Conservation (phyloP, 2,329 filamentous ascomycete species). For the Cercospora sp. region DNA sequence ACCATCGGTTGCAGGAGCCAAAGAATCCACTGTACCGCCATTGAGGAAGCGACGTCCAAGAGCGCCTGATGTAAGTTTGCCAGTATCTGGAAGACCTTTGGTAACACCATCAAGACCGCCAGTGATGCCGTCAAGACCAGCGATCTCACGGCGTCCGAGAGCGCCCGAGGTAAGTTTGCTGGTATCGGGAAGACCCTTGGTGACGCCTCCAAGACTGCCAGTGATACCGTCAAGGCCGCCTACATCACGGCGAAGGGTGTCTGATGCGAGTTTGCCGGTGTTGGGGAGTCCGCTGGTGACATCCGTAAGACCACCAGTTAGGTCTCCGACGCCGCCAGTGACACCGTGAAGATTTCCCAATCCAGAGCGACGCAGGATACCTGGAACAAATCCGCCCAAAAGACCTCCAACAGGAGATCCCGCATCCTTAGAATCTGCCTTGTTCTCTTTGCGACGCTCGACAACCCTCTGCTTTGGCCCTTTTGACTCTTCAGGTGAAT, state of each 20-base stretch:
- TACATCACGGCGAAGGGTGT: not conserved
- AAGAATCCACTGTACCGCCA: not conserved
- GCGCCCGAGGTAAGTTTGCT: not conserved
- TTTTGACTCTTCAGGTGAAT: no score
- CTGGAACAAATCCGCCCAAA: no score
- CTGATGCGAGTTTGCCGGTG: not conserved
- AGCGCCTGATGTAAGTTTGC: not conserved
- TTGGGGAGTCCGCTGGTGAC: not conserved
- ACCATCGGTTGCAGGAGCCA: not conserved
- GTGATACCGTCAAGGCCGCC: not conserved
- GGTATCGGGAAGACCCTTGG: not conserved
- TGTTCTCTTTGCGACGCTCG: not conserved
- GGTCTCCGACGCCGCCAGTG: not conserved
- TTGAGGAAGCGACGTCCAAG: not conserved
- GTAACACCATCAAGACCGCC: not conserved
- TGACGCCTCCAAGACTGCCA: not conserved
- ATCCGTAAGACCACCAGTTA: not conserved
- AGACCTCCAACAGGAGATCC: no score
- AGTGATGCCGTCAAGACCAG: not conserved
- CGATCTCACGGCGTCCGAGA: not conserved
- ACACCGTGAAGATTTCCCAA: not conserved
- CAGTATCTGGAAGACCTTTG: not conserved
- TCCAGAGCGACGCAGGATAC: not conserved
- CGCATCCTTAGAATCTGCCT: not conserved
- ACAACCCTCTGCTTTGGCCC: no score